Percentiles rank a stretch among this genome's conserved stretches.
Conservation (phyloP, 345 rosid species). For the Leavenworthia alabamica region DNA sequence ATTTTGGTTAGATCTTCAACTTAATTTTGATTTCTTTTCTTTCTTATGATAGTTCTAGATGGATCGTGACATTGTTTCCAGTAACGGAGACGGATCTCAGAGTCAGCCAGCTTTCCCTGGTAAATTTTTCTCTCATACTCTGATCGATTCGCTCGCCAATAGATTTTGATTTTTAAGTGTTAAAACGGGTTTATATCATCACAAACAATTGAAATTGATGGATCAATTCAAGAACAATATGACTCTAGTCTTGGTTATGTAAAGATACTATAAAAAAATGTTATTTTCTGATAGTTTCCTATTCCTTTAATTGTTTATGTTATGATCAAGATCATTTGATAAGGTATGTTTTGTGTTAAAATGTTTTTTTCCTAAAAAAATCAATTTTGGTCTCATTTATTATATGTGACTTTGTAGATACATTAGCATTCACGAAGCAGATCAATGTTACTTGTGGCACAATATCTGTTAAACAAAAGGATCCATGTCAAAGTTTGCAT, state of each 20-base stretch:
- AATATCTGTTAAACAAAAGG: slow-evolving; percentile 23
- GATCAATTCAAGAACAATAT: background rate
- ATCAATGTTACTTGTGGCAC: background rate
- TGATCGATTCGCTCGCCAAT: background rate
- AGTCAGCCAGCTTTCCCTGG: slow-evolving; percentile 18
- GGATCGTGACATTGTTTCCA: slow-evolving; percentile 21
- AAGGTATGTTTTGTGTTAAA: no score
- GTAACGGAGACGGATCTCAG: slow-evolving; percentile 15
- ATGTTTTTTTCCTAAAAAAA: no score
- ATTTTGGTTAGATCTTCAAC: no score
- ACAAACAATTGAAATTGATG: background rate
- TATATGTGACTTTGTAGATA: slow-evolving; percentile 8
- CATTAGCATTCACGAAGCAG: slow-evolving; percentile 25
- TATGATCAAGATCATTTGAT: no score
- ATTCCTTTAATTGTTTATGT: no score
- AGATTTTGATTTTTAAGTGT: no score
- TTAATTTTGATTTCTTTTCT: background rate
- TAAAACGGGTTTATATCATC: background rate
- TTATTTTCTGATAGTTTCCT: no score
- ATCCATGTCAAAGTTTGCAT: slow-evolving; percentile 36
- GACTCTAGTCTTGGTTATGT: no score
- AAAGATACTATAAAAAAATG: no score
- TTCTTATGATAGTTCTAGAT: background rate
- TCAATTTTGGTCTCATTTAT: no score
- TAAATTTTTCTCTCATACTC: background rate